phyloP scores from a whole-genome alignment of 2,329 filamentous ascomycete species.

The Cercospora sesami region DNA sequence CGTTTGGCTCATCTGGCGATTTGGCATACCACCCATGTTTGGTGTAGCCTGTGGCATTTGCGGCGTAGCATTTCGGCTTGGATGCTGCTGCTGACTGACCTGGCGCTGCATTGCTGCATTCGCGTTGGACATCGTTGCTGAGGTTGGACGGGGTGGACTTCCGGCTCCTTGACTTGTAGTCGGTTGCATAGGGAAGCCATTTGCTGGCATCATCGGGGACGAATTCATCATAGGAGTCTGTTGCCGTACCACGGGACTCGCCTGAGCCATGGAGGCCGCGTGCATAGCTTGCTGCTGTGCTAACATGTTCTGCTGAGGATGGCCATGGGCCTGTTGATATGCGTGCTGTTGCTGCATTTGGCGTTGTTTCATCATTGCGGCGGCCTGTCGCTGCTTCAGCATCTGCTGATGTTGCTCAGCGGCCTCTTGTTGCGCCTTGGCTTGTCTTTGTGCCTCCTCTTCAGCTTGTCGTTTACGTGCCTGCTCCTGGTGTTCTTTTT shows the following conservation, averaged over 20 bases:
- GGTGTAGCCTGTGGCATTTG: constrained; percentile 44
- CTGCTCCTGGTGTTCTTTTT: constrained; percentile 49
- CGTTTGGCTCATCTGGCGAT: constrained; percentile 41
- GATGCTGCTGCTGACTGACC: constrained; percentile 41
- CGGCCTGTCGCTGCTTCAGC: constrained; percentile 45
- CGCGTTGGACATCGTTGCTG: constrained; percentile 55
- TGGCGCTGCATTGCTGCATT: constrained; percentile 41
- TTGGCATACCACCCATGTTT: constrained; percentile 38
- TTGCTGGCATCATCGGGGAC: constrained; percentile 46
- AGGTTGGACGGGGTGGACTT: constrained; percentile 66
- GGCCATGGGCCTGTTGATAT: constrained; percentile 37
- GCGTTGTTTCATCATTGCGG: constrained; percentile 47
- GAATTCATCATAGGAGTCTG: constrained; percentile 49
- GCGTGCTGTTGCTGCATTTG: constrained; percentile 29
- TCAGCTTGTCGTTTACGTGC: constrained; percentile 47
- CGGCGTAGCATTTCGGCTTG: constrained; percentile 40
- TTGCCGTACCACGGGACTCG: constrained; percentile 60
- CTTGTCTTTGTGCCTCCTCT: constrained; percentile 49
- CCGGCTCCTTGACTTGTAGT: constrained; percentile 66
- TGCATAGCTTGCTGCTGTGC: constrained; percentile 39
- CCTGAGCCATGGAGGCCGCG: constrained; percentile 52
- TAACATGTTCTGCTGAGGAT: constrained; percentile 44
- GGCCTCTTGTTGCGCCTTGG: constrained; percentile 46
- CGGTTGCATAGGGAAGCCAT: constrained; percentile 54
- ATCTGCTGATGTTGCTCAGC: constrained; percentile 36